These are phyloP conservation scores for Leptographium flavum DNA, from an alignment of 2,329 filamentous ascomycete species.

Conservation along the genomic window DNA sequence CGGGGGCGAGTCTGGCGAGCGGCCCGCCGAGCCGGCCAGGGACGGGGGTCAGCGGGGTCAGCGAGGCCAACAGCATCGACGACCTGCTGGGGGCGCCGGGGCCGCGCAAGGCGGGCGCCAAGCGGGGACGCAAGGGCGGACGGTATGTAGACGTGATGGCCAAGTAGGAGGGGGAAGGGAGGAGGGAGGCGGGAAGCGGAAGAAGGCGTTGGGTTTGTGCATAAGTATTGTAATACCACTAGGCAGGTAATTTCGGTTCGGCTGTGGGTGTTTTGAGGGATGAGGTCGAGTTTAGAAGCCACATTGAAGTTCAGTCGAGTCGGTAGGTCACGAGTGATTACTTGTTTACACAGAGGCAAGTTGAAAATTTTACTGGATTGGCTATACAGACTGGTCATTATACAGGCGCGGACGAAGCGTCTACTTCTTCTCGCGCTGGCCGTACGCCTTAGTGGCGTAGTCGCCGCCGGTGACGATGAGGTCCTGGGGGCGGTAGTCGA, in stretches of 20 bases:
- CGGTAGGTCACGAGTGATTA: too few species aligned
- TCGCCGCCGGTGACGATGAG: conserved; percentile 81
- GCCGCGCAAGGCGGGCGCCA: conserved; percentile 49
- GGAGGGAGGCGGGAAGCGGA: background rate
- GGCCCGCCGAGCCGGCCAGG: conserved; percentile 54
- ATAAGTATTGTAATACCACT: background rate
- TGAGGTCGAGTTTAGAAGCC: too few species aligned
- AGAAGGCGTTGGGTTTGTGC: background rate
- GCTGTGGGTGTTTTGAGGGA: too few species aligned
- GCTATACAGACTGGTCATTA: background rate
- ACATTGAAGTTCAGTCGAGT: too few species aligned
- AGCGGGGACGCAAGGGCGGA: conserved; percentile 67
- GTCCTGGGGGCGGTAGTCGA: conserved; percentile 83
- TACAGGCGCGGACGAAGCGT: background rate
- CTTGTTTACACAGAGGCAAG: too few species aligned
- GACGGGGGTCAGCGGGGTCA: conserved; percentile 78
- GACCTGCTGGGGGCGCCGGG: conserved; percentile 69
- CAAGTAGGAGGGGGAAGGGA: conserved; percentile 36
- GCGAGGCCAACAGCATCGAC: conserved; percentile 87
- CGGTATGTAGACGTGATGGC: conserved; percentile 96
- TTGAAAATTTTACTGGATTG: background rate
- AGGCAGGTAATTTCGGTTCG: background rate
- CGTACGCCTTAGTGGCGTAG: conserved; percentile 91
- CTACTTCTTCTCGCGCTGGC: conserved; percentile 47
- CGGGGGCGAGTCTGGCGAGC: conserved; percentile 25